phyloP scores from a whole-genome alignment of 2,329 filamentous ascomycete species.

The Epicoccum sorghinum region DNA sequence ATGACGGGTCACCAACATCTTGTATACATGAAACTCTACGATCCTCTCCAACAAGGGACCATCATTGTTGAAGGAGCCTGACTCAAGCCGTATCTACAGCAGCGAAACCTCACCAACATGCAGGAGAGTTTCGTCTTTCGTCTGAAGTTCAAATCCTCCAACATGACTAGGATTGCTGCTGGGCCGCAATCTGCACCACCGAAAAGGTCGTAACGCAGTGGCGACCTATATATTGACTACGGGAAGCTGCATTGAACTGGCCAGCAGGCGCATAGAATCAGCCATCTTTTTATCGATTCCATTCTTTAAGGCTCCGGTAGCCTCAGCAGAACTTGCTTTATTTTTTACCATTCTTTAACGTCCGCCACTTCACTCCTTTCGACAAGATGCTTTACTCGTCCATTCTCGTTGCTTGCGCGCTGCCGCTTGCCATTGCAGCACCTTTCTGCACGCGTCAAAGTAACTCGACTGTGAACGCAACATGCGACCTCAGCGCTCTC shows the following conservation, averaged over 20 bases:
- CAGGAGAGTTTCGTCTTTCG: constrained; percentile 13
- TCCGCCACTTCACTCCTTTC: background rate
- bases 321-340: constrained; percentile 22
- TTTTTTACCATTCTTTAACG: background rate
- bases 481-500: constrained; percentile 33
- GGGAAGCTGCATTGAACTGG: constrained; percentile 14
- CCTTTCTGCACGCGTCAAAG: constrained; percentile 28
- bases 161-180: constrained; percentile 5
- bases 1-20: constrained; percentile 14
- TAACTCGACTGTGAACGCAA: constrained; percentile 9
- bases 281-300: constrained; percentile 24
- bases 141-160: constrained; percentile 11
- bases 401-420: constrained; percentile 25
- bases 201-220: constrained; percentile 5
- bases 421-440: constrained; percentile 32
- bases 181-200: constrained; percentile 8
- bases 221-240: constrained; percentile 25
- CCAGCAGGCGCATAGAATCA: constrained; percentile 10
- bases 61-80: constrained; percentile 5
- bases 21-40: constrained; percentile 14
- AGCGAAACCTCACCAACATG: constrained; percentile 27
- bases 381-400: constrained; percentile 33
- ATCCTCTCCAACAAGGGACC: constrained; percentile 18
- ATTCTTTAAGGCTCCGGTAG: constrained; percentile 42
- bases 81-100: constrained; percentile 17